Percentiles rank a stretch among this genome's conserved stretches.
Conservation (phyloP, 139 green algal genomes). For the Diplosphaera chodatii region DNA sequence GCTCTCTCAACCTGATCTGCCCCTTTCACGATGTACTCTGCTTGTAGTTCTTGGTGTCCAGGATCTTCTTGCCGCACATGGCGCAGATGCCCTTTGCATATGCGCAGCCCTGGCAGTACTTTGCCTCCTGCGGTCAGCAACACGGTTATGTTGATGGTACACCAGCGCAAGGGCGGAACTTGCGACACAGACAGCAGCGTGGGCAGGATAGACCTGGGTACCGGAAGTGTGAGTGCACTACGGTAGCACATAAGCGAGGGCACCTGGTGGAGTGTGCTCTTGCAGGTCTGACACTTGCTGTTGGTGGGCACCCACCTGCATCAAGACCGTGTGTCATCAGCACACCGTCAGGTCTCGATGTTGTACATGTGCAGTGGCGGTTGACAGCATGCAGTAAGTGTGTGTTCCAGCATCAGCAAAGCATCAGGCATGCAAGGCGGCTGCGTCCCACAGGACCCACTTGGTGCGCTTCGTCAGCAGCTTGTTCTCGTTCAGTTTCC, state of each 20-base stretch:
- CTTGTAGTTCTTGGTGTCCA: slow-evolving; percentile 57
- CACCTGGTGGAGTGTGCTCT: slow-evolving; percentile 42
- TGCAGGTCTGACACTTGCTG: slow-evolving; percentile 63
- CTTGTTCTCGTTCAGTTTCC: slow-evolving; percentile 80
- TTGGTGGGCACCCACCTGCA: slow-evolving; percentile 49
- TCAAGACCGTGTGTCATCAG: no score
- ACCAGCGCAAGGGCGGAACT: no score
- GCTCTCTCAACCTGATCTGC: no score
- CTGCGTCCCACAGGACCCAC: slow-evolving; percentile 5
- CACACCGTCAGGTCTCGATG: no score
- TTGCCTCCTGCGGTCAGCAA: slow-evolving; percentile 13
- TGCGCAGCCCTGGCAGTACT: slow-evolving; percentile 67
- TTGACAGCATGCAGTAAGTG: no score
- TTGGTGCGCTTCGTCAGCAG: slow-evolving; percentile 47
- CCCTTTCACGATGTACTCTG: slow-evolving; percentile 28
- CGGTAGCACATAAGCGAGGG: no score
- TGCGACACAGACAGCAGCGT: no score
- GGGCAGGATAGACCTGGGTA: no score
- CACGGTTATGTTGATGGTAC: no score
- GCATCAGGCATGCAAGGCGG: neutral
- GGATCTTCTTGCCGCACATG: slow-evolving; percentile 61
- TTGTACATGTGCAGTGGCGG: no score
- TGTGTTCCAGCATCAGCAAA: no score
- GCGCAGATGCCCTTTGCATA: slow-evolving; percentile 59
- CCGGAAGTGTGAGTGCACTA: no score